Conservation (phyloP, 2,329 filamentous ascomycete genomes). For the Ophiostoma quercus region DNA sequence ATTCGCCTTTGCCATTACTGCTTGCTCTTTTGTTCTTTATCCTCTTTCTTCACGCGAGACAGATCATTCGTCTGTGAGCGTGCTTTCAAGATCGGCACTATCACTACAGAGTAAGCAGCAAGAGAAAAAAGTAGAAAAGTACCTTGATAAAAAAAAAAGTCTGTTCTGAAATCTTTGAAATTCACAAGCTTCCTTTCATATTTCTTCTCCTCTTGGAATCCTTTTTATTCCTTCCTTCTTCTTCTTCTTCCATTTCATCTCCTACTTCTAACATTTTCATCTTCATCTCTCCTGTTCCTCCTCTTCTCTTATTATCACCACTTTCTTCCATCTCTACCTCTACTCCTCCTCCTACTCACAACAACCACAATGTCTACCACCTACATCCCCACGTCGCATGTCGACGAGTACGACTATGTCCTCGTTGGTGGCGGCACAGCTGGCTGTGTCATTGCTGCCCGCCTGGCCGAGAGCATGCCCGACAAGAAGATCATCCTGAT, state of each 20-base stretch:
- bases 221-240: background rate
- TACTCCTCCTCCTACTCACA: background rate
- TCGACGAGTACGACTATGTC: slow-evolving; percentile 73
- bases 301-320: background rate
- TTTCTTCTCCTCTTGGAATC: background rate
- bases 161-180: background rate
- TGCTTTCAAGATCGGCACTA: background rate
- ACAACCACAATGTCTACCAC: slow-evolving; percentile 57
- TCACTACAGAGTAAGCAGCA: background rate
- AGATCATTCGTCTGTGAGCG: background rate
- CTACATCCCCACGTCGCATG: slow-evolving; percentile 57
- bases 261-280: background rate
- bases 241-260: background rate
- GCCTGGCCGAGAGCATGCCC: slow-evolving; percentile 70
- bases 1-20: background rate
- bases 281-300: background rate
- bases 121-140: slow-evolving; percentile 2
- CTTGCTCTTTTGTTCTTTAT: background rate
- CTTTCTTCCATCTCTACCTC: background rate
- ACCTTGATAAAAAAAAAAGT: background rate
- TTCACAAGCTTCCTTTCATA: background rate
- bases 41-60: background rate
- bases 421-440: slow-evolving; percentile 82
- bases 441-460: slow-evolving; percentile 76
- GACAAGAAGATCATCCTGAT: slow-evolving; percentile 76